Evolutionary conservation across 805 yeast genomes (phyloP).

Genomic region (Wickerhamomyces ciferrii): DNA sequence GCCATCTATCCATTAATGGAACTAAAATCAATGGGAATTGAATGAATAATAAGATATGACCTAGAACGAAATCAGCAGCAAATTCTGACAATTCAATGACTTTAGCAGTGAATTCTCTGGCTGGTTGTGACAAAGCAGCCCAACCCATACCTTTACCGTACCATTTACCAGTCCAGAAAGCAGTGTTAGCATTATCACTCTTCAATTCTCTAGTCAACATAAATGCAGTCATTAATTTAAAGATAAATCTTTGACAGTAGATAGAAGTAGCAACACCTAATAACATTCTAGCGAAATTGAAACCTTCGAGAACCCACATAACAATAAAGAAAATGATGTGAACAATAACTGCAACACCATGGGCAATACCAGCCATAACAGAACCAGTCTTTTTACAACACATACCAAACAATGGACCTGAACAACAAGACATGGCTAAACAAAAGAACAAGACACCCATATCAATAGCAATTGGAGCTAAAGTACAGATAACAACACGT

Average conservation of each 20-base stretch:
- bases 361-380: slow-evolving; percentile 91
- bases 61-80: slow-evolving; percentile 93
- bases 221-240: slow-evolving; percentile 75
- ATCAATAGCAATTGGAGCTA: slow-evolving; percentile 89
- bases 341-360: slow-evolving; percentile 86
- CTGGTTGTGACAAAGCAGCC: slow-evolving; percentile 92
- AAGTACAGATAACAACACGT: slow-evolving; percentile 72
- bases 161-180: slow-evolving; percentile 99
- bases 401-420: slow-evolving; percentile 91
- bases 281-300: slow-evolving; percentile 81
- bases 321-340: slow-evolving; percentile 87
- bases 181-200: slow-evolving; percentile 92
- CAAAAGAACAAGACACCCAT: slow-evolving; percentile 79
- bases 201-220: slow-evolving; percentile 92
- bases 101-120: slow-evolving; percentile 94
- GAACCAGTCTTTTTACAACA: slow-evolving; percentile 98
- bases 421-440: slow-evolving; percentile 87
- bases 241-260: slow-evolving; percentile 80
- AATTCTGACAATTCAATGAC: slow-evolving; percentile 91
- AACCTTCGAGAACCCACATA: slow-evolving; percentile 96
- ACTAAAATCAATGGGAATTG: slow-evolving; percentile 83
- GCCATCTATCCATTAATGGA: slow-evolving; percentile 95
- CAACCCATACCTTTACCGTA: slow-evolving; percentile 90
- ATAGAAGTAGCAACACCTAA: slow-evolving; percentile 81
- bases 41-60: slow-evolving; percentile 80